phyloP scores from a whole-genome alignment of 164 flowering plant genomes.

The Kalanchoe fedtschenkoi region DNA sequence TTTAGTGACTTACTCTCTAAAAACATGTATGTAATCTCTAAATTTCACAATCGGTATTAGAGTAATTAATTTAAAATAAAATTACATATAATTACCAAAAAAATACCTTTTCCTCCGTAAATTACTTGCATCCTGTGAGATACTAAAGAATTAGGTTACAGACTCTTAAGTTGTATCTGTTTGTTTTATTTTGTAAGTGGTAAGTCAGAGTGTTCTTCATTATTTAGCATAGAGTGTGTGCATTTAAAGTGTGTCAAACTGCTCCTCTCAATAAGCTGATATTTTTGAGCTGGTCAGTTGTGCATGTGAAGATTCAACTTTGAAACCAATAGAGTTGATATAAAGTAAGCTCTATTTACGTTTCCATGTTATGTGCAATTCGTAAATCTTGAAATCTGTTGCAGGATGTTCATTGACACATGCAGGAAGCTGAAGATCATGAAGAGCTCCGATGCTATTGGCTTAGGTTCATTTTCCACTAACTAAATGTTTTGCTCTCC shows the following conservation, averaged over 20 bases:
- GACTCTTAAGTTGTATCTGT: not conserved
- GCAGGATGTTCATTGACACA: constrained; percentile 63
- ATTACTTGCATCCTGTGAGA: not conserved
- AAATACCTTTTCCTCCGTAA: no score
- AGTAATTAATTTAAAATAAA: not conserved
- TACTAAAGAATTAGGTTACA: not conserved
- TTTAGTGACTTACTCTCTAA: not conserved
- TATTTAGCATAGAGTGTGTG: no score
- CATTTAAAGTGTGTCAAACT: not conserved
- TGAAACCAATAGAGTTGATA: not conserved
- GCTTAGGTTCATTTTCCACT: constrained; percentile 36
- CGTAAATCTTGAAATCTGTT: constrained; percentile 11
- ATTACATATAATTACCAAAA: no score
- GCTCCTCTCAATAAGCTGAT: not conserved
- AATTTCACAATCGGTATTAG: not conserved
- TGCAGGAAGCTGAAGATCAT: constrained; percentile 62
- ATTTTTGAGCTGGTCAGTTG: no score
- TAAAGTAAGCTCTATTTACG: not conserved
- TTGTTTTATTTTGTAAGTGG: not conserved
- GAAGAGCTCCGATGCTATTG: constrained; percentile 75
- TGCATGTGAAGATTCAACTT: not conserved
- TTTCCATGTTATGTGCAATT: not conserved
- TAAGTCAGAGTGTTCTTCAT: not conserved
- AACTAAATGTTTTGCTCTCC: not conserved
- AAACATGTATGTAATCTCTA: not conserved